Conservation (phyloP, 805 yeast species). For the Alloascoidea africana region DNA sequence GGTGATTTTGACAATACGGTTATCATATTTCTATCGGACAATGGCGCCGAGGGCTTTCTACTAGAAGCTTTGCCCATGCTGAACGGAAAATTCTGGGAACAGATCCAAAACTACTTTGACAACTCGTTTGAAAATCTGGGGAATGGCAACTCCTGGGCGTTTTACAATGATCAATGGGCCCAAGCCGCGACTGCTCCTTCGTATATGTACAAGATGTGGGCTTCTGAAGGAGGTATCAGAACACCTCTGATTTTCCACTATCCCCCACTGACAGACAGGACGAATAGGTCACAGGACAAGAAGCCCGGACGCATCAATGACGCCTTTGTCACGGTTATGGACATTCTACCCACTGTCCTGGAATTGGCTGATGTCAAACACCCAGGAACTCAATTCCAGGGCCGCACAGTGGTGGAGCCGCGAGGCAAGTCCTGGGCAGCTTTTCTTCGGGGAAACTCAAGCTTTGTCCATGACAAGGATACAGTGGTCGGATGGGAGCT, state of each 20-base stretch:
- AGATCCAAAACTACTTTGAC: constrained; percentile 22
- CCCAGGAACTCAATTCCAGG: constrained; percentile 25
- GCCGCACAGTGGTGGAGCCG: constrained; percentile 26
- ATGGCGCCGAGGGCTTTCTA: constrained; percentile 50
- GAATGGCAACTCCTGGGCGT: constrained; percentile 28
- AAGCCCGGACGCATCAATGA: constrained; percentile 17
- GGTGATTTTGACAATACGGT: constrained; percentile 39
- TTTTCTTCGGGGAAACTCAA: constrained; percentile 18
- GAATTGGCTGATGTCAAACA: constrained; percentile 31
- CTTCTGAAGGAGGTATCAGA: constrained; percentile 45
- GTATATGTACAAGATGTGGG: constrained; percentile 39
- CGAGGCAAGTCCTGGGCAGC: constrained; percentile 31
- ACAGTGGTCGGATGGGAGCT: constrained; percentile 41
- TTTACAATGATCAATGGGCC: constrained; percentile 45
- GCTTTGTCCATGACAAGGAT: constrained; percentile 23
- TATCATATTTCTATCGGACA: constrained; percentile 45
- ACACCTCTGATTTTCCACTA: constrained; percentile 36
- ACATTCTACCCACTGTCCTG: constrained; percentile 38
- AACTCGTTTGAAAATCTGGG: constrained; percentile 34
- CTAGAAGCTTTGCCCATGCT: constrained; percentile 38
- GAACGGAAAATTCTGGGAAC: constrained; percentile 15
- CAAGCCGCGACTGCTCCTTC: constrained; percentile 47
- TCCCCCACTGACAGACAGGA: constrained; percentile 20
- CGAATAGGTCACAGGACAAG: constrained; percentile 17
- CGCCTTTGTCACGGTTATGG: constrained; percentile 42